Base-by-base conservation (phyloP, 2,329 filamentous ascomycete genomes). In the Sporothrix dimorphospora region DNA sequence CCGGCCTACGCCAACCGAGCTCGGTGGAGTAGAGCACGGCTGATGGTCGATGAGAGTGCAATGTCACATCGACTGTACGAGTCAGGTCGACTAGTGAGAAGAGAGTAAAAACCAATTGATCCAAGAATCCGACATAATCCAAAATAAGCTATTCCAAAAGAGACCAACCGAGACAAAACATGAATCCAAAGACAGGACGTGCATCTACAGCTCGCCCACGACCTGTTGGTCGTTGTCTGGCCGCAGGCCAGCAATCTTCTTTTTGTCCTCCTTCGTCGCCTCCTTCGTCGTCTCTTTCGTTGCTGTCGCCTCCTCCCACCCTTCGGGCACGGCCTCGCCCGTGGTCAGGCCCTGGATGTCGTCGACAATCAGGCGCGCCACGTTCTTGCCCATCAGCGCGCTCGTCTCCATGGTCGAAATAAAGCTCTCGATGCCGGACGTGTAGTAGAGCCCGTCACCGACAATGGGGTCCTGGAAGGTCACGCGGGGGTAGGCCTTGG, bases 331-430 rank as follows among this genome's bases (percentile, higher is more conserved):
- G 6, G 68, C 70, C 6, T 45, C 69, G 9, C 74, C 74, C n/a
- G 73, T 74, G 6, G 30, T 19, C 70, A 72, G 68, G 1, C 74
- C 74, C 53, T 72, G 71, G 1, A 75, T 70, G 49, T 88, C 87
- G 77, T 94, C 88, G 0, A 90, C 85, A 61, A 95, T 84, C 70
- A 96, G 82, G 74, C 85, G 86, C 9, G 93, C 93, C 24, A 96
- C 90, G 78, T 96, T 96, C 87, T 88, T 93, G 0, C 96, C 96
- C 89, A 96, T 96, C 76, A 98, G 81, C 1, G 93, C 92, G 79
- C 91, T 97, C 7, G 96, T 98, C 84, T 99, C 96, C 96, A 99
- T 98, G 0, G 94, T 97, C 11, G 92, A 96, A 76, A 98, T 97
- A 79, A 99, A 98, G 76, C 91, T 91, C 82, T 98, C 95, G 57